These are phyloP conservation scores for Schizophyllum amplum DNA, from an alignment of 1,284 basidiomycete species.

Conservation along the genomic window DNA sequence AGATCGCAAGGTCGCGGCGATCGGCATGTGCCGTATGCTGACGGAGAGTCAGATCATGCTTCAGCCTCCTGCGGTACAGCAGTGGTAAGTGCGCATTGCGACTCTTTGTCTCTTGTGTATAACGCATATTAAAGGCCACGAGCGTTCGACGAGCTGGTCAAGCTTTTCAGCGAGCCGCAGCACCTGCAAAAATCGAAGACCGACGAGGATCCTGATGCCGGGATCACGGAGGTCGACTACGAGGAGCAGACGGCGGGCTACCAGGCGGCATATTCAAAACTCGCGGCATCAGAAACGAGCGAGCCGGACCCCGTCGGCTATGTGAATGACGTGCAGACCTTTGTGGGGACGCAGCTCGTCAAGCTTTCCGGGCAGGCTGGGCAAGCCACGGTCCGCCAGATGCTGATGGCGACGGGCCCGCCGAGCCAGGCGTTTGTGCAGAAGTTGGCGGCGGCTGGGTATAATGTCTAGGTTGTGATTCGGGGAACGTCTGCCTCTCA, in stretches of 20 bases:
- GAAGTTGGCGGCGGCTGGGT: neutral
- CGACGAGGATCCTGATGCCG: constrained; percentile 55
- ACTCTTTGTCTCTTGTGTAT: neutral
- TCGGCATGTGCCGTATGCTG: constrained; percentile 80
- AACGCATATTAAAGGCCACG: constrained; percentile 41
- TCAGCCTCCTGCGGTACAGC: constrained; percentile 48
- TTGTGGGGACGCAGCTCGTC: constrained; percentile 39
- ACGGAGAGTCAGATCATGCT: constrained; percentile 68
- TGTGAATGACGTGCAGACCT: constrained; percentile 47
- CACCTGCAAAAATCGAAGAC: constrained; percentile 37
- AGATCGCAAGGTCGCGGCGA: constrained; percentile 77
- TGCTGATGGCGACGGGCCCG: neutral
- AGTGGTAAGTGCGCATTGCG: constrained; percentile 49
- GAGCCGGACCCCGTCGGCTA: constrained; percentile 54
- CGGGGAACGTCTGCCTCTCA: no score
- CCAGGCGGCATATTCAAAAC: constrained; percentile 86
- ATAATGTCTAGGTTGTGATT: neutral
- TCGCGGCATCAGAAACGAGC: constrained; percentile 69
- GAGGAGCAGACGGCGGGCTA: constrained; percentile 89
- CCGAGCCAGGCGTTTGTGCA: neutral
- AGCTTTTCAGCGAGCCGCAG: constrained; percentile 70
- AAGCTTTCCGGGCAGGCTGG: constrained; percentile 13
- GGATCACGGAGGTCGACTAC: constrained; percentile 74
- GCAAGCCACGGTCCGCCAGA: neutral
- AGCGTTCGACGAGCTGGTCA: constrained; percentile 67